Conservation (phyloP, 1,284 basidiomycete species). For the Sanghuangporus baumii region DNA sequence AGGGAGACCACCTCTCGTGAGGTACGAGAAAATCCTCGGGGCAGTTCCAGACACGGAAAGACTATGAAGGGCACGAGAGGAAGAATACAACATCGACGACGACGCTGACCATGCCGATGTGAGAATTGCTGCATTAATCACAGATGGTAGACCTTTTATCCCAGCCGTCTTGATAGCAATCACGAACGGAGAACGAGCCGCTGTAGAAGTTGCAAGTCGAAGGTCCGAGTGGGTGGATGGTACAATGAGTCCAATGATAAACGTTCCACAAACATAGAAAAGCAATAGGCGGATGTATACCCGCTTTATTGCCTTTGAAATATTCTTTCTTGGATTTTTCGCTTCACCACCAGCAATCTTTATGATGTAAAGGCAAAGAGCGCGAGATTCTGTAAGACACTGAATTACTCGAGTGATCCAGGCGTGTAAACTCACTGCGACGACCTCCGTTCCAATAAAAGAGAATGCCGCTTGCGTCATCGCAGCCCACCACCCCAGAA, state of each 20-base stretch:
- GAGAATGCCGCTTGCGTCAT: conserved; percentile 79
- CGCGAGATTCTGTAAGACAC: background rate
- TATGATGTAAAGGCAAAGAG: conserved; percentile 11
- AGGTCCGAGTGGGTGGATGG: conserved; percentile 60
- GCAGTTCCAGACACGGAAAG: conserved; percentile 73
- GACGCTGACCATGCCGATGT: conserved; percentile 87
- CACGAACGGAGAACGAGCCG: conserved; percentile 77
- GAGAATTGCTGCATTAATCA: conserved; percentile 84
- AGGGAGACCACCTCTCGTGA: conserved; percentile 71
- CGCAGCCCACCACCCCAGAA: conserved; percentile 64
- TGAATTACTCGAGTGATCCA: background rate
- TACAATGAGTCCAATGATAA: conserved; percentile 74
- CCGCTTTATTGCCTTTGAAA: conserved; percentile 61
- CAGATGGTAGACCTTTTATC: conserved; percentile 67
- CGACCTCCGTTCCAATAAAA: conserved; percentile 80
- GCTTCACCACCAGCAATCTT: conserved; percentile 78
- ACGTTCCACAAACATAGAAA: conserved; percentile 66
- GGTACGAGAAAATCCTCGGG: conserved; percentile 66
- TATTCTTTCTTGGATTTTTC: conserved; percentile 60
- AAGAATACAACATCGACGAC: conserved; percentile 77
- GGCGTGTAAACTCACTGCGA: conserved; percentile 58
- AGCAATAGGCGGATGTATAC: conserved; percentile 69
- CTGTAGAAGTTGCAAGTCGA: conserved; percentile 48
- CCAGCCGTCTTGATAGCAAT: conserved; percentile 72
- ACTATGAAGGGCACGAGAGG: conserved; percentile 80